Base-by-base conservation (phyloP, 2,329 filamentous ascomycete species). In the Aspergillus bombycis region DNA sequence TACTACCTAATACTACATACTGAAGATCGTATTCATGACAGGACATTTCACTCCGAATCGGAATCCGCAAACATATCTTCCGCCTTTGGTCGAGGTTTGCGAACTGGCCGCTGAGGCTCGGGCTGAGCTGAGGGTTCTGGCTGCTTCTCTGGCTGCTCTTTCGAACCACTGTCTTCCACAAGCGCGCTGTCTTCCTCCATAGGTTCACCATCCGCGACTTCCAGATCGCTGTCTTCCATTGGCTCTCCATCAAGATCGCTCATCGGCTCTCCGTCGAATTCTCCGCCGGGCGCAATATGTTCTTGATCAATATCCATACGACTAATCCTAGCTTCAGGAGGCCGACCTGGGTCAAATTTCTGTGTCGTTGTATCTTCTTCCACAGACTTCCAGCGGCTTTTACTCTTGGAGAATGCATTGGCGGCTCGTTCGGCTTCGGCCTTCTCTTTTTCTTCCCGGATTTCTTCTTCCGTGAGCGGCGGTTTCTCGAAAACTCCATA, bases 31-130 rank as follows among this genome's bases (percentile, higher is more conserved):
- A 45, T 52, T 59, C 46, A 63, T 54, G 26, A 32, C 26, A 38
- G 14, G 21, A 26, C 52, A 55, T 38, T 41, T 77, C 62, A 80
- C 57, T 85, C 82, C 1, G 81, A 85, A 68, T 91, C 91, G 5
- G 89, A 91, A 75, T 91, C 90, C 12, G 90, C 91, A 85, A 95
- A 96, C 91, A 95, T 94, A 74, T 95, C 92, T 69, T 91, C 91
- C 5, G 92, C 91, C 69, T 88, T 88, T 77, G 92, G 90, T 65
- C 90, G 85, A 73, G 86, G 90, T 70, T 86, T 78, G 82, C 67
- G 82, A 72, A 62, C 73, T 64, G 71, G 71, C 65, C 76, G 78
- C 54, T 70, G 71, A 61, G 45, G 68, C 58, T 68, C 72, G 61
- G 57, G 72, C 68, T 63, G 74, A 66, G 55, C 73, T 70, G 60